These are phyloP conservation scores for Codiaeum variegatum DNA, from an alignment of 441 rosid genomes.

Conservation along the genomic window DNA sequence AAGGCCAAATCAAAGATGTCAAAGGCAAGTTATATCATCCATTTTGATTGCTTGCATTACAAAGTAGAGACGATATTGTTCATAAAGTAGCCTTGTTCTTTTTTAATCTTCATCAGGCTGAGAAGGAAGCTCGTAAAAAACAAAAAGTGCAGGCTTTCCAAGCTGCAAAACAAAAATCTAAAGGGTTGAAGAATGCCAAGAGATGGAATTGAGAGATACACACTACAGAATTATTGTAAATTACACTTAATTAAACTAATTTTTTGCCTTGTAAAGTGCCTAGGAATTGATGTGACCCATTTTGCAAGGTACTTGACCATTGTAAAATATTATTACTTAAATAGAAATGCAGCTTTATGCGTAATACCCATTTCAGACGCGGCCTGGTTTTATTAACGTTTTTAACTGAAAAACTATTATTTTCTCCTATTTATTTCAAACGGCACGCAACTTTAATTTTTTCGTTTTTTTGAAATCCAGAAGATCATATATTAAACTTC, in stretches of 20 bases:
- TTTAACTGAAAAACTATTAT: neutral
- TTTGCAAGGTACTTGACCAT: slow-evolving; percentile 3
- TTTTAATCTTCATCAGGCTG: slow-evolving; percentile 45
- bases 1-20: slow-evolving; percentile 98
- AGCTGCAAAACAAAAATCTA: slow-evolving; percentile 85
- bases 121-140: slow-evolving; percentile 90
- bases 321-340: slow-evolving; percentile 28
- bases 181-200: slow-evolving; percentile 75
- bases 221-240: neutral
- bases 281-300: slow-evolving; percentile 10
- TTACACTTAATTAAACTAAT: slow-evolving; percentile 11
- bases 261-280: slow-evolving; percentile 22
- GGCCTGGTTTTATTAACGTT: too few species aligned
- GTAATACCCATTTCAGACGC: neutral
- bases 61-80: neutral
- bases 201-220: slow-evolving; percentile 66
- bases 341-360: slow-evolving; percentile 20
- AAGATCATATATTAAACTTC: too few species aligned
- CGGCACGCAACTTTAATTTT: too few species aligned
- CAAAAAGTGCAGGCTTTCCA: slow-evolving; percentile 86
- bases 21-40: slow-evolving; percentile 37
- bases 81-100: neutral
- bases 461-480: too few species aligned
- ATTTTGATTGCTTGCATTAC: neutral
- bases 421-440: neutral